Conservation (phyloP, 2,329 filamentous ascomycete genomes). For the Clarireedia sp. region DNA sequence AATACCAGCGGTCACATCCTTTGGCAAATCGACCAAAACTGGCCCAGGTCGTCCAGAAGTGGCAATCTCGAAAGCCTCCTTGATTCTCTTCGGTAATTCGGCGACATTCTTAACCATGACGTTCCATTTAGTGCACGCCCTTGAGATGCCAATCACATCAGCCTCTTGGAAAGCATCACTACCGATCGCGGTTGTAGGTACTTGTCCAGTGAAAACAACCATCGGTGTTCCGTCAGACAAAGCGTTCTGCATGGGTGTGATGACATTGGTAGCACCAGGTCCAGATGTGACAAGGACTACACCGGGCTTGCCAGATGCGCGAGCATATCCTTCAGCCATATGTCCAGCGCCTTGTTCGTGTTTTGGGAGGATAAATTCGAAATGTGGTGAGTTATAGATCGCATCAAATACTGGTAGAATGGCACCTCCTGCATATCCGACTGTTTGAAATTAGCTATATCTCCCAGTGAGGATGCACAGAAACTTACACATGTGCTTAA, state of each 20-base stretch:
- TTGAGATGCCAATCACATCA: conserved; percentile 86
- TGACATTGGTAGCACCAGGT: conserved; percentile 90
- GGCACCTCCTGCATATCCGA: conserved; percentile 88
- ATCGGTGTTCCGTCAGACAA: conserved; percentile 91
- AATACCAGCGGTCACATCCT: conserved; percentile 86
- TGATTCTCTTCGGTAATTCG: conserved; percentile 87
- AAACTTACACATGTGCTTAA: conserved; percentile 87
- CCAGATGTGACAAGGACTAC: conserved; percentile 96
- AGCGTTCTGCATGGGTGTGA: conserved; percentile 94
- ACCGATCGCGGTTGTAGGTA: conserved; percentile 80
- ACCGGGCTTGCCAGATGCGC: conserved; percentile 86
- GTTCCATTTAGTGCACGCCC: conserved; percentile 98
- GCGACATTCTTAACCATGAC: conserved; percentile 95
- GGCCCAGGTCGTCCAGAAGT: conserved; percentile 89
- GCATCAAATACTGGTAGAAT: conserved; percentile 98
- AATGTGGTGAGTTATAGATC: conserved; percentile 96
- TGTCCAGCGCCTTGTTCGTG: conserved; percentile 98
- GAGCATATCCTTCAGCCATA: conserved; percentile 96
- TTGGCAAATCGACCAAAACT: conserved; percentile 90
- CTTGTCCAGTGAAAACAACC: conserved; percentile 94
- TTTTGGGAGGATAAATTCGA: conserved; percentile 89
- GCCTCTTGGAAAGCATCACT: conserved; percentile 97
- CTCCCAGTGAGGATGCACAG: neutral
- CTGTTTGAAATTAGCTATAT: conserved; percentile 33
- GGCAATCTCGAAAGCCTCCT: conserved; percentile 97